Evolutionary conservation across 1,284 basidiomycete species (phyloP).

Genomic region (Cryptococcus deneoformans): DNA sequence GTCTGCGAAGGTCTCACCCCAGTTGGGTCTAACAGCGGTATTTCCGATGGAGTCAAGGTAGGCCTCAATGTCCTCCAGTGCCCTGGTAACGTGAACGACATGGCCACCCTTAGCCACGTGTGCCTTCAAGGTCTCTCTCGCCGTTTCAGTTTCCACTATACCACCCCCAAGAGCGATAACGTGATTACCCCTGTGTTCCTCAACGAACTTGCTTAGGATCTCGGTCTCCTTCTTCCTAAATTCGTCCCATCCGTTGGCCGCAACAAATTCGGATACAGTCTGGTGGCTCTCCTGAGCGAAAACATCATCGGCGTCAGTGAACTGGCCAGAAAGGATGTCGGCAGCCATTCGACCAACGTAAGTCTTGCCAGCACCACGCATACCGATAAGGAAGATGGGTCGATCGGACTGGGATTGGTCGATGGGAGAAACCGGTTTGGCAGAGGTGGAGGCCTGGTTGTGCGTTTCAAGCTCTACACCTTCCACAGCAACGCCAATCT

Average conservation of each 20-base stretch:
- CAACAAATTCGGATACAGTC: slow-evolving; percentile 73
- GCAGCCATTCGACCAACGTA: slow-evolving; percentile 81
- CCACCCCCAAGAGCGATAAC: slow-evolving; percentile 94
- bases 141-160: slow-evolving; percentile 80
- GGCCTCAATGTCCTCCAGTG: slow-evolving; percentile 65
- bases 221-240: slow-evolving; percentile 66
- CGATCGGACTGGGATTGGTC: slow-evolving; percentile 53
- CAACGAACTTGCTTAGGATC: slow-evolving; percentile 62
- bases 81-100: slow-evolving; percentile 69
- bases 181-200: slow-evolving; percentile 59
- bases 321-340: slow-evolving; percentile 67
- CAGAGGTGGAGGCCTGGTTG: slow-evolving; percentile 50
- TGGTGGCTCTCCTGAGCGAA: slow-evolving; percentile 67
- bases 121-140: slow-evolving; percentile 65
- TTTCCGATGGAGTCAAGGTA: slow-evolving; percentile 64
- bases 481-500: slow-evolving; percentile 88
- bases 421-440: slow-evolving; percentile 11
- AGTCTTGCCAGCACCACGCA: slow-evolving; percentile 97
- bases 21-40: slow-evolving; percentile 76
- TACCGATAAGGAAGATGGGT: slow-evolving; percentile 84
- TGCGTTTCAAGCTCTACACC: slow-evolving; percentile 67
- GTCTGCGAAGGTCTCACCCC: slow-evolving; percentile 73
- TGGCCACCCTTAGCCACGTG: slow-evolving; percentile 63
- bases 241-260: slow-evolving; percentile 68
- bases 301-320: slow-evolving; percentile 82